Percentiles rank a stretch among this genome's conserved stretches.
Conservation (phyloP, 805 yeast species). For the Kodamaea kakaduensis region DNA sequence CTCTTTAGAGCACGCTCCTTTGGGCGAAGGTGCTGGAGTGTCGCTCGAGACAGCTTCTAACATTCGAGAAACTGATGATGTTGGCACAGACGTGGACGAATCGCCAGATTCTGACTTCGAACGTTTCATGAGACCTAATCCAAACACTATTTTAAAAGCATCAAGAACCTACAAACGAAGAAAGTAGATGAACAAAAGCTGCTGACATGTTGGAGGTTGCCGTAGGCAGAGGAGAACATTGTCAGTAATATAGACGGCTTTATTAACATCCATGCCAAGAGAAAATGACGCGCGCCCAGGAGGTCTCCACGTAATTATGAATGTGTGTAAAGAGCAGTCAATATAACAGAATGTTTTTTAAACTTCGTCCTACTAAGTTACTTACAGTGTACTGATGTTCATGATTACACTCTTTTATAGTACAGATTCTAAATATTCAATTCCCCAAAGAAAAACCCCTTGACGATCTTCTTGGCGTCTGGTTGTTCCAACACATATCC, state of each 20-base stretch:
- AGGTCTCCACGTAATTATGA: no score
- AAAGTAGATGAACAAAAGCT: neutral
- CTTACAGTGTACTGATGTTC: no score
- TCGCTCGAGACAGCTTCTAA: neutral
- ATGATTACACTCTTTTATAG: no score
- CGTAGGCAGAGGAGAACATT: no score
- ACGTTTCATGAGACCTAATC: conserved; percentile 1
- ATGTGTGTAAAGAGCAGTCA: no score
- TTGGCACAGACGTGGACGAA: conserved; percentile 7
- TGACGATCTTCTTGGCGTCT: conserved; percentile 47
- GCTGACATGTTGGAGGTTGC: no score
- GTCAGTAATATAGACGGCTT: no score
- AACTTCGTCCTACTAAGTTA: no score
- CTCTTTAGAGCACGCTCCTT: neutral
- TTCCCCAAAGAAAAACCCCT: conserved; percentile 76
- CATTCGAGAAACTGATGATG: neutral
- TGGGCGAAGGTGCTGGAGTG: no score
- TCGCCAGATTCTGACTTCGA: conserved; percentile 11
- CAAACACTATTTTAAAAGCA: conserved; percentile 1
- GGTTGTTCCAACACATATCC: conserved; percentile 43
- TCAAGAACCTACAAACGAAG: conserved; percentile 6
- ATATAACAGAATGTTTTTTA: no score
- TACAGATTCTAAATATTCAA: conserved; percentile 10
- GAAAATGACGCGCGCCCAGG: no score
- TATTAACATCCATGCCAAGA: no score